Conservation (phyloP, 345 rosid genomes). For the Mallotus nudiflorus region DNA sequence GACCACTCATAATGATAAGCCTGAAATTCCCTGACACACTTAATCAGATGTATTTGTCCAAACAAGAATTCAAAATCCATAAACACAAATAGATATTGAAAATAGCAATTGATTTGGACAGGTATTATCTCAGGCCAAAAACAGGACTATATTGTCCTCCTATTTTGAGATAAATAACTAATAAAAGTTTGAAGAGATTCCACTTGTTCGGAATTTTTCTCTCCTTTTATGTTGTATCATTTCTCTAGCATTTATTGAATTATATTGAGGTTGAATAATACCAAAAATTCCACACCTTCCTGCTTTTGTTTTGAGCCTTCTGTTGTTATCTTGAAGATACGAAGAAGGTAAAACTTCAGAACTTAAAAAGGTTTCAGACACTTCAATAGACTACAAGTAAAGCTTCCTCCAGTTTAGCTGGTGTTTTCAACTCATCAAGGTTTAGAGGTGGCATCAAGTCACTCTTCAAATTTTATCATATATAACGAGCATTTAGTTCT, state of each 20-base stretch:
- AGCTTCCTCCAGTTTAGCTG: neutral
- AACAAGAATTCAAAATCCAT: neutral
- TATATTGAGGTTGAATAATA: neutral
- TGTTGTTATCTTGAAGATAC: neutral
- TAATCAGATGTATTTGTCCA: neutral
- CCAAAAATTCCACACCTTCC: neutral
- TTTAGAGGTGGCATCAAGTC: neutral
- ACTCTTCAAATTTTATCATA: no score
- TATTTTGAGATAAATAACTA: no score
- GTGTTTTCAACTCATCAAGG: neutral
- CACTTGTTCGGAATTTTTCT: neutral
- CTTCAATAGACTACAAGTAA: neutral
- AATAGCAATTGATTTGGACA: neutral
- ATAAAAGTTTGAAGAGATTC: no score
- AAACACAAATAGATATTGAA: neutral
- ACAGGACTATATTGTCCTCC: no score
- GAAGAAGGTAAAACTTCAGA: neutral
- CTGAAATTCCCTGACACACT: neutral
- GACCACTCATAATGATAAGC: conserved; percentile 11
- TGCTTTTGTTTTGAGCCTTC: neutral
- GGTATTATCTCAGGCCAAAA: no score
- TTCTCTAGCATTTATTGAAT: neutral
- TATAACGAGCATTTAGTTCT: no score
- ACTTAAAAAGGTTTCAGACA: neutral
- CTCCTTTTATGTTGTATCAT: no score